Evolutionary conservation across 345 rosid species (phyloP).

Genomic region (Populus ilicifolia): DNA sequence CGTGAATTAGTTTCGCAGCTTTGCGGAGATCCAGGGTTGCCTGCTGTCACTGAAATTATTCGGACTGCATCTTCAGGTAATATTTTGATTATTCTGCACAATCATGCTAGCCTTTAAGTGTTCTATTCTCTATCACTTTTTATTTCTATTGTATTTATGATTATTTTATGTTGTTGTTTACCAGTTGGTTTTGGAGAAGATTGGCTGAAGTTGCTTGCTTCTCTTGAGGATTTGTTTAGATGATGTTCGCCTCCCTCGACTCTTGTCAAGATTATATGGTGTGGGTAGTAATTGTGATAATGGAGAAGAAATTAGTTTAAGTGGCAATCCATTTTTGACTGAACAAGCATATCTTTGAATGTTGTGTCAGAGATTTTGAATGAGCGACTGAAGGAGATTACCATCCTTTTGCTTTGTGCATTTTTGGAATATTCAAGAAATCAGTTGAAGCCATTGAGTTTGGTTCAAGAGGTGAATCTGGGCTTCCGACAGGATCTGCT

Average conservation of each 20-base stretch:
- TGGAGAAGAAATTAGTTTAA: slow-evolving; percentile 10
- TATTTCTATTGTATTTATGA: neutral
- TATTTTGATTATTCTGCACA: neutral
- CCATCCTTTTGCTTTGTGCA: slow-evolving; percentile 24
- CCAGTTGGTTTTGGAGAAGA: slow-evolving; percentile 71
- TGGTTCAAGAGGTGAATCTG: slow-evolving; percentile 32
- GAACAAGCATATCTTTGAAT: slow-evolving; percentile 65
- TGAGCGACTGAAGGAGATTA: slow-evolving; percentile 43
- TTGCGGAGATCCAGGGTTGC: slow-evolving; percentile 44
- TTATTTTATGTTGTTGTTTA: slow-evolving; percentile 4
- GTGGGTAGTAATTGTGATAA: slow-evolving; percentile 9
- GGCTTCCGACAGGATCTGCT: slow-evolving; percentile 60
- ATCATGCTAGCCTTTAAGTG: neutral
- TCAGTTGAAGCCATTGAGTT: slow-evolving; percentile 34
- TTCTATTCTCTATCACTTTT: neutral
- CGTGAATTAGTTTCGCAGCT: slow-evolving; percentile 36
- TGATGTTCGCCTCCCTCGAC: slow-evolving; percentile 39
- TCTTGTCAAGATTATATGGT: slow-evolving; percentile 38
- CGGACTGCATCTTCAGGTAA: slow-evolving; percentile 53
- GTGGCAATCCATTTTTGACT: slow-evolving; percentile 30
- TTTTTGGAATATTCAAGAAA: slow-evolving; percentile 42
- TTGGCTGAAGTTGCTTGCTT: slow-evolving; percentile 66
- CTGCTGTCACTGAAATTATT: slow-evolving; percentile 18
- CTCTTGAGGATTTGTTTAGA: slow-evolving; percentile 58
- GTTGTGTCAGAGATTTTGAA: slow-evolving; percentile 53